Evolutionary conservation across 495 filamentous ascomycete genomes (phyloP).

Genomic region (Podospora tetraspora): DNA sequence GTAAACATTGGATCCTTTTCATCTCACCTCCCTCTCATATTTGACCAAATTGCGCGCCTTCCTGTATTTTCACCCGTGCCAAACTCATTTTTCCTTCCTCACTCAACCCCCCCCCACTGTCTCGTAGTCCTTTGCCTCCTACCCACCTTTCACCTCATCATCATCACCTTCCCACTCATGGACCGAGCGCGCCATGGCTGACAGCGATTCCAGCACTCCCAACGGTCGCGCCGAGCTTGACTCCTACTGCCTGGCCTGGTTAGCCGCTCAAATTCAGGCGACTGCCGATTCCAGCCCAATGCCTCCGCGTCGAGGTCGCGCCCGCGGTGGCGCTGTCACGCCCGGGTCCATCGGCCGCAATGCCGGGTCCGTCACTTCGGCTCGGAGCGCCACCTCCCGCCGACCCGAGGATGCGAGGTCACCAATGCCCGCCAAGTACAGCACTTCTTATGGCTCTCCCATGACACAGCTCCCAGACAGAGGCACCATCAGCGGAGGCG

Average conservation of each 20-base stretch:
- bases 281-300: conserved; percentile 11
- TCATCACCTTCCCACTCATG: neutral
- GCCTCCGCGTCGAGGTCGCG: conserved; percentile 19
- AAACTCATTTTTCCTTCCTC: neutral
- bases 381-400: neutral
- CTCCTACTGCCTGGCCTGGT: conserved; percentile 1
- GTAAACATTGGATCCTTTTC: neutral
- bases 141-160: neutral
- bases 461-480: conserved; percentile 22
- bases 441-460: conserved; percentile 30
- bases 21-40: neutral
- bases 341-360: neutral
- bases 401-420: conserved; percentile 9
- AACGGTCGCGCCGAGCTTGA: neutral
- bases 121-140: neutral
- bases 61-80: neutral
- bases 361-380: conserved; percentile 4
- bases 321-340: neutral
- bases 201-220: neutral
- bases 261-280: neutral
- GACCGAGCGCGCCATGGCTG: neutral
- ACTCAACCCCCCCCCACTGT: neutral
- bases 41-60: neutral
- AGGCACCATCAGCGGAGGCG: conserved; percentile 4
- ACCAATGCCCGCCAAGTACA: conserved; percentile 25